Conservation (phyloP, 78 protist genomes). For the Monocercomonoides exilis region DNA sequence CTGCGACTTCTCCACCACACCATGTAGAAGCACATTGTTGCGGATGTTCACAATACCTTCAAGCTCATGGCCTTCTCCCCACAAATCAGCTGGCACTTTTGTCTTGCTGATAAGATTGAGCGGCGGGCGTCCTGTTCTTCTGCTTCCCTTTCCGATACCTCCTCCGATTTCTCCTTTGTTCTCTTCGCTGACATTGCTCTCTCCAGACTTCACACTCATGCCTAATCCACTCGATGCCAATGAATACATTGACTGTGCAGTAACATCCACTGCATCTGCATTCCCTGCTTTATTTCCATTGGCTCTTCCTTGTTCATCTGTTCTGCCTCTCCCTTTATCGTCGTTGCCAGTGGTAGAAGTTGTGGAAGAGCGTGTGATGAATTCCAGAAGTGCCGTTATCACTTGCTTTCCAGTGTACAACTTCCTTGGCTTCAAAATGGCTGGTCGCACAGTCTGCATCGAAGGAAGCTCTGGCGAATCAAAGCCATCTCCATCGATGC, state of each 20-base stretch:
- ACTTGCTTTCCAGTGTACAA: constrained; percentile 95
- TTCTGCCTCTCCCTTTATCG: too few species aligned
- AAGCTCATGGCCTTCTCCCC: not conserved
- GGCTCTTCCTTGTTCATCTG: too few species aligned
- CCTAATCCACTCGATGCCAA: too few species aligned
- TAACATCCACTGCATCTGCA: too few species aligned
- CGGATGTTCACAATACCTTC: constrained; percentile 46
- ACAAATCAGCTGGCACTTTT: constrained; percentile 45
- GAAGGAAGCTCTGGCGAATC: constrained; percentile 12
- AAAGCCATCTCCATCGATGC: not conserved
- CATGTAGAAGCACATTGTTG: constrained; percentile 59
- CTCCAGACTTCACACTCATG: too few species aligned
- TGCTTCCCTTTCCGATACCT: too few species aligned
- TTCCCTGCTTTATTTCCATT: too few species aligned
- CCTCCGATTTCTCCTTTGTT: too few species aligned
- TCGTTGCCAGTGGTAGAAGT: too few species aligned
- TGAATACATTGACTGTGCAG: too few species aligned
- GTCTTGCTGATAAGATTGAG: constrained; percentile 39
- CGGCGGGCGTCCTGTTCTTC: constrained; percentile 19
- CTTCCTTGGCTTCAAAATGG: constrained; percentile 63
- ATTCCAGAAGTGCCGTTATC: constrained; percentile 2
- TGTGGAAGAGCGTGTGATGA: not conserved
- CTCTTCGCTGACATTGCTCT: too few species aligned
- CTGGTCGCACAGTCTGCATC: constrained; percentile 59
- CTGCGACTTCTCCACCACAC: constrained; percentile 87